Conservation (phyloP, 129 eudicot genomes). For the Mikania micrantha region DNA sequence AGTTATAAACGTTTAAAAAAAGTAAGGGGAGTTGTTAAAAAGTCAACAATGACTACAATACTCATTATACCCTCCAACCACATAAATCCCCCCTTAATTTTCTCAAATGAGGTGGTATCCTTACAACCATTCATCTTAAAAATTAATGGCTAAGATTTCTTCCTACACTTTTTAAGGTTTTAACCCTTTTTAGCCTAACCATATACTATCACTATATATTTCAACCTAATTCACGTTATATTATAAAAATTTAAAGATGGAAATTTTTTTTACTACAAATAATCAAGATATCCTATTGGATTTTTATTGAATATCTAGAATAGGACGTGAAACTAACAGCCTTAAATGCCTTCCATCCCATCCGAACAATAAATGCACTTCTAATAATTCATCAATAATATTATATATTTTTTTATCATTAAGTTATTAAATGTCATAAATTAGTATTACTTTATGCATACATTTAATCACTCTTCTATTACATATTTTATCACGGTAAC, state of each 20-base stretch:
- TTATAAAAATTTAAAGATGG: background rate
- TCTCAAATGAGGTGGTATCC: too few species aligned
- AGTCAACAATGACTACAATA: too few species aligned
- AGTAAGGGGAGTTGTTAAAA: too few species aligned
- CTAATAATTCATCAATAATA: constrained; percentile 13
- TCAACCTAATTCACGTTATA: background rate
- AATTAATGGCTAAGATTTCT: too few species aligned
- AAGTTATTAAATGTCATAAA: background rate
- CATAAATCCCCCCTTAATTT: too few species aligned
- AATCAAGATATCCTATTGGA: background rate
- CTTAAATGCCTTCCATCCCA: constrained; percentile 27
- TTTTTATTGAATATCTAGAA: constrained; percentile 7
- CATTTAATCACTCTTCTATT: background rate
- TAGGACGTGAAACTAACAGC: constrained; percentile 33
- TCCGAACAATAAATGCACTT: constrained; percentile 26
- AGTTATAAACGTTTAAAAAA: too few species aligned
- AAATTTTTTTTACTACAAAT: background rate
- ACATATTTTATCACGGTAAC: background rate
- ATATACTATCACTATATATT: too few species aligned
- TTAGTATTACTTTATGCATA: background rate
- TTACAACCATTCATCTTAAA: too few species aligned
- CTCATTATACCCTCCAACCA: too few species aligned
- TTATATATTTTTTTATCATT: background rate
- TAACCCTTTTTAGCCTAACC: too few species aligned
- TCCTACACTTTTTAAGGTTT: too few species aligned